Evolutionary conservation across 345 rosid species (phyloP), one percentile per base, ranked within the genome.

Genomic region (Erysimum cheiranthoides): DNA sequence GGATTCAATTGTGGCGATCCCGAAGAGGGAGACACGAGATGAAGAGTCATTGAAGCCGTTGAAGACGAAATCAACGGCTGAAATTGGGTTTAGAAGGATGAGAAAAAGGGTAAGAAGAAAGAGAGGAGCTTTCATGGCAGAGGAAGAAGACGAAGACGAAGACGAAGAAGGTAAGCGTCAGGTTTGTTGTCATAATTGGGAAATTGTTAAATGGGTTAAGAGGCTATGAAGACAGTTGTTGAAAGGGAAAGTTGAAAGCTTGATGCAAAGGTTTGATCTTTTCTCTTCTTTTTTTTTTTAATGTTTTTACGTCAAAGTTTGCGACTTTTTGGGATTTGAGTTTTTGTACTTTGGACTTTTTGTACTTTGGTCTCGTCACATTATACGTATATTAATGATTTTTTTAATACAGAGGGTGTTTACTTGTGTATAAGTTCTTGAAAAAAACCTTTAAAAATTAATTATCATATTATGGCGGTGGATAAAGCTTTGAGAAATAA

Each of bases 51-150:
- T 73, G 89, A 93, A 89, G 54, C 93, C 93, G 66, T 85, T 91
- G 85, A 86, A 86, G 82, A 91, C 56, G 68, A 91, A 87, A 64
- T 86, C 93, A 18, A 82, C 27, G 42, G 93, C 79, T 3, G 73
- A 75, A n/a, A 65, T 32, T 30, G 79, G 49, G n/a, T 65, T 80
- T 18, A 54, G 76, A 47, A 47, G n/a, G 61, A 14, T 56, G 53
- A 77, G 76, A 25, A 14, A 4, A 49, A 78, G 68, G 62, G 62
- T 36, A 9, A 71, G 73, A 14, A 78, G 81, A 66, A 78, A 78
- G 77, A 50, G 73, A 65, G 6, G 73, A 66, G 43, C 63, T 56
- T 71, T 17, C 81, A 78, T 78, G 73, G 73, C 31, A 53, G 77
- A 78, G 39, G 49, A 65, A 3, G 62, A 46, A 32, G 53, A 13